Base-by-base conservation (phyloP, 2,329 filamentous ascomycete genomes). In the Penicillium sp. region DNA sequence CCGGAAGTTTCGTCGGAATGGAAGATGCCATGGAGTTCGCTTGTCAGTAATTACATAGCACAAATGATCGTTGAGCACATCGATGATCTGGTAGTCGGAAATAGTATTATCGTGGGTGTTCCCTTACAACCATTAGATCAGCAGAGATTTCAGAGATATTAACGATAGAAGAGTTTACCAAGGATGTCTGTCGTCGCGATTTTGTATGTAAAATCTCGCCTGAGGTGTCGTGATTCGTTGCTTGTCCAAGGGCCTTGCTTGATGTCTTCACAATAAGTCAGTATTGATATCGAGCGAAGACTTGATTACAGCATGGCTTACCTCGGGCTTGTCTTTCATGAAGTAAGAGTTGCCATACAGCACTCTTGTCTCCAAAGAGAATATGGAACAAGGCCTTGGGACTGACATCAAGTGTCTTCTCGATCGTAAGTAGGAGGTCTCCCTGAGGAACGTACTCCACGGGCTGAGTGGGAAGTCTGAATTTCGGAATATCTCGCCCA, bases 311-410 rank as follows among this genome's bases (percentile, higher is more conserved):
- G 14, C 4, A n/a, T 35, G 10, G 62, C 74, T 62, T 71, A 81
- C 79, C 77, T 72, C 88, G 85, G 14, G 90, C 91, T 67, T 88
- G 84, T 51, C 90, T 85, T 72, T 96, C 92, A 71, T 91, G 89
- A 72, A 97, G 93, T 29, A 98, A 81, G 68, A 93, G 87, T 67
- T 95, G 92, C 77, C 97, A 99, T 39, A 98, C 88, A 33, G 93
- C 91, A 72, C 91, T 96, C 77, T 93, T 96, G 75, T 99, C 95
- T 37, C 95, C 95, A 74, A 98, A 99, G 51, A 99, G 83, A 16
- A 98, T 91, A 70, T 98, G 93, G 74, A 98, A 99, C 57, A 96
- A 87, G 0, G 91, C 92, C 74, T 99, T 98, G 47, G 95, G 89
- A 61, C 91, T 96, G 59, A 98, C 88, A 64, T 96, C 90, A 72